phyloP scores from a whole-genome alignment of 2,329 filamentous ascomycete species.

The Arthroderma sp. region DNA sequence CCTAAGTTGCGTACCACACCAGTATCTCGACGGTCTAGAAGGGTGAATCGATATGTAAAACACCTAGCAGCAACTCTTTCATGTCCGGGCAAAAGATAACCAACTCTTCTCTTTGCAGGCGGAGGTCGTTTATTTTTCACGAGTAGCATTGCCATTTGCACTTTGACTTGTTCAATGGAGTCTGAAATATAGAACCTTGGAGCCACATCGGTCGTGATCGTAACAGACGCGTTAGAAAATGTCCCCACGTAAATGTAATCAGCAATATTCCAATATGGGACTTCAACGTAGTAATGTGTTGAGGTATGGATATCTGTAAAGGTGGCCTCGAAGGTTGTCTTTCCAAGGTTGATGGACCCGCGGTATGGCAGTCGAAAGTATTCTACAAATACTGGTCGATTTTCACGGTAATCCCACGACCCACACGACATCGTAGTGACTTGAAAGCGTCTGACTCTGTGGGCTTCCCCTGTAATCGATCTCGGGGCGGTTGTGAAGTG shows the following conservation, averaged over 20 bases:
- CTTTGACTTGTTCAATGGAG: conserved; percentile 7
- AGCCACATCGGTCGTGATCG: conserved; percentile 30
- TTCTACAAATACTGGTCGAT: conserved; percentile 33
- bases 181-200: conserved; percentile 17
- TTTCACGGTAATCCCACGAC: conserved; percentile 34
- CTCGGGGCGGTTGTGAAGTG: conserved; percentile 6
- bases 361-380: conserved; percentile 10
- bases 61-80: conserved; percentile 16
- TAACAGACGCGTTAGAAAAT: conserved; percentile 24
- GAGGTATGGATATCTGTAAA: conserved; percentile 34
- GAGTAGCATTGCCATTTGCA: neutral
- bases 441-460: conserved; percentile 13
- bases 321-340: conserved; percentile 32
- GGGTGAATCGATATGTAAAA: conserved; percentile 38
- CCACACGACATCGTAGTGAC: conserved; percentile 35
- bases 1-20: conserved; percentile 20
- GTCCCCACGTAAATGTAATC: conserved; percentile 17
- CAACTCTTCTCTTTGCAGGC: conserved; percentile 12
- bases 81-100: conserved; percentile 15
- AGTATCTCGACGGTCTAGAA: conserved; percentile 20
- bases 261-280: conserved; percentile 16
- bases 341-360: conserved; percentile 33
- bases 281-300: conserved; percentile 27
- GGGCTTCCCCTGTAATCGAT: conserved; percentile 1
- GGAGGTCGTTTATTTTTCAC: neutral